These are phyloP conservation scores for Spinacia oleracea DNA, from an alignment of 179 eudicot species.

Conservation along the genomic window DNA sequence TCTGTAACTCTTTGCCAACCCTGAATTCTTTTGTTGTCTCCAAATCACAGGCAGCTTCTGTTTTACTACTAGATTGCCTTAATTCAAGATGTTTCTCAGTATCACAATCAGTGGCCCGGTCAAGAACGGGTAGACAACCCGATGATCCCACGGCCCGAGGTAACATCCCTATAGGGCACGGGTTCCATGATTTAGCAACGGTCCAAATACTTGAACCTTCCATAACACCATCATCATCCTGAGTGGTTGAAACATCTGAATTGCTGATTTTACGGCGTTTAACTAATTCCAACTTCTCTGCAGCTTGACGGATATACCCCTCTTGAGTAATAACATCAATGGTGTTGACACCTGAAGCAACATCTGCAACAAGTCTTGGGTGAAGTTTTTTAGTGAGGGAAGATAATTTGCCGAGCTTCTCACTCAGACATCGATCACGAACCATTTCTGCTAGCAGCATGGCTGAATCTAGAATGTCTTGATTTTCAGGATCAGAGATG, in stretches of 20 bases:
- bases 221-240: slow-evolving; percentile 16
- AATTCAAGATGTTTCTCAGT: slow-evolving; percentile 26
- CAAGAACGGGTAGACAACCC: slow-evolving; percentile 63
- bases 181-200: slow-evolving; percentile 70
- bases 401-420: slow-evolving; percentile 57
- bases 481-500: slow-evolving; percentile 50
- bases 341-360: slow-evolving; percentile 17
- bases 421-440: slow-evolving; percentile 43
- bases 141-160: slow-evolving; percentile 59
- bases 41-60: slow-evolving; percentile 40
- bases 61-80: slow-evolving; percentile 38
- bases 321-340: slow-evolving; percentile 43
- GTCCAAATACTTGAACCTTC: slow-evolving; percentile 46
- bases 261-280: slow-evolving; percentile 38
- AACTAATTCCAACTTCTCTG: slow-evolving; percentile 42
- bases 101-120: slow-evolving; percentile 23
- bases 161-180: slow-evolving; percentile 83
- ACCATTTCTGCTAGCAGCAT: slow-evolving; percentile 47
- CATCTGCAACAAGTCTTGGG: slow-evolving; percentile 23
- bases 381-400: slow-evolving; percentile 31
- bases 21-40: slow-evolving; percentile 29
- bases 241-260: slow-evolving; percentile 21
- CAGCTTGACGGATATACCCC: slow-evolving; percentile 49
- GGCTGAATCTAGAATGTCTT: slow-evolving; percentile 53
- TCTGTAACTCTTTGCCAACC: slow-evolving; percentile 36